Conservation (phyloP, 2,329 filamentous ascomycete species). For the Fusarium longipes region DNA sequence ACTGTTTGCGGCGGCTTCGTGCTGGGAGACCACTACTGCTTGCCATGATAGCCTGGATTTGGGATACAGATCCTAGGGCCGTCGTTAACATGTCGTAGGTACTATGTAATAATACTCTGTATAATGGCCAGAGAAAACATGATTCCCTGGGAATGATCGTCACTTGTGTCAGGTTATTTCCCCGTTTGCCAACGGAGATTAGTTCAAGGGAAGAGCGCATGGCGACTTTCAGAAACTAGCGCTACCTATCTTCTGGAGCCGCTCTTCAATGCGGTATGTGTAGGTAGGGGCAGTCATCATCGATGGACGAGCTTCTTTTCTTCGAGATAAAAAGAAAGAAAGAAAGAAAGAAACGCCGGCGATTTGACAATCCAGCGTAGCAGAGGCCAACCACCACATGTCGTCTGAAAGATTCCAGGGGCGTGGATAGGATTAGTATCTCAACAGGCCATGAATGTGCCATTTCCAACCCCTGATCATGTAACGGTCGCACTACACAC, state of each 20-base stretch:
- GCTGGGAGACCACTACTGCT: constrained; percentile 26
- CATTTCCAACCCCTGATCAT: constrained; percentile 25
- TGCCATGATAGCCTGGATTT: constrained; percentile 23
- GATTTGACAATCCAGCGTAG: not conserved
- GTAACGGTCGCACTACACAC: constrained; percentile 31
- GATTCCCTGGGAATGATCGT: constrained; percentile 3
- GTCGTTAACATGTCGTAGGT: constrained; percentile 24
- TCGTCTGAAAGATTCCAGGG: constrained; percentile 27
- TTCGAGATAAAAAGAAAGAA: too few species aligned
- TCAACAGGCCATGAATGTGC: constrained; percentile 6
- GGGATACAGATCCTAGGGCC: constrained; percentile 3
- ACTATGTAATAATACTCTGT: not conserved
- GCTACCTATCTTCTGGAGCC: not conserved
- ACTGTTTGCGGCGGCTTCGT: constrained; percentile 38
- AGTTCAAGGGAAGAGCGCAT: constrained; percentile 7
- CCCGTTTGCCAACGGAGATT: constrained; percentile 34
- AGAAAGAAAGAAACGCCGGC: not conserved
- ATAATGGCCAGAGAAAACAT: not conserved
- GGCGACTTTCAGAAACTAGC: constrained; percentile 16
- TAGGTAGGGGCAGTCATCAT: too few species aligned
- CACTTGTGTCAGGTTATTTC: not conserved
- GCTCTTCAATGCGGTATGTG: constrained; percentile 6
- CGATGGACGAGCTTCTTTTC: not conserved
- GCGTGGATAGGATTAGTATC: constrained; percentile 29
- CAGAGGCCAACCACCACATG: not conserved